A percentile compares a stretch with the other conserved stretches of the same genome.
These are phyloP conservation scores for Termitomyces sp. DNA, from an alignment of 768 basidiomycete genomes.

Conservation along the genomic window DNA sequence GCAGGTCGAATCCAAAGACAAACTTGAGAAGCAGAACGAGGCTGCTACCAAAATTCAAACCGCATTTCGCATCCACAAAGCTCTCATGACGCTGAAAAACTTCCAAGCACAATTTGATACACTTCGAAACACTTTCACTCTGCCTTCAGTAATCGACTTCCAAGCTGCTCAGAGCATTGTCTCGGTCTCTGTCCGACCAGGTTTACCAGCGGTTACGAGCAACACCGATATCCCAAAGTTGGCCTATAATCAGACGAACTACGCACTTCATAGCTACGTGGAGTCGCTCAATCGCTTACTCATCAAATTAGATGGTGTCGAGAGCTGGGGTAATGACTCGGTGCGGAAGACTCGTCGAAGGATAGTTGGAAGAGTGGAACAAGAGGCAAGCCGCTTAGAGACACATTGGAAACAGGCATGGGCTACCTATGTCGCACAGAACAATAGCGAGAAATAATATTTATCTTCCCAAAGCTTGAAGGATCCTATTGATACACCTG, in stretches of 20 bases:
- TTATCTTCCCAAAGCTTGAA: no score
- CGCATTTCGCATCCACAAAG: constrained; percentile 35
- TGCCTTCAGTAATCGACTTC: constrained; percentile 45
- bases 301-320: constrained; percentile 61
- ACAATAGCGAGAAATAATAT: neutral
- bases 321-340: constrained; percentile 51
- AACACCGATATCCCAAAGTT: constrained; percentile 31
- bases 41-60: constrained; percentile 45
- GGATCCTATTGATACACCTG: no score
- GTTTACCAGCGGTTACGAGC: constrained; percentile 15
- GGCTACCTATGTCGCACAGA: constrained; percentile 18
- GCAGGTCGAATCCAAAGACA: constrained; percentile 13
- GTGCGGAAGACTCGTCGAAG: constrained; percentile 47
- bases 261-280: constrained; percentile 53
- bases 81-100: constrained; percentile 32
- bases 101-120: constrained; percentile 30
- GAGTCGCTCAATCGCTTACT: constrained; percentile 59
- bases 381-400: constrained; percentile 51
- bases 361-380: constrained; percentile 54
- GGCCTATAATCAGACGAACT: constrained; percentile 57
- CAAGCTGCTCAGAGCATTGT: constrained; percentile 25
- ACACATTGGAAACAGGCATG: constrained; percentile 33
- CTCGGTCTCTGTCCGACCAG: constrained; percentile 17
- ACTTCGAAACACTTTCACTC: constrained; percentile 35
- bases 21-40: constrained; percentile 26